Conservation (phyloP, 108 stramenopile species). For the Nitzschia palea region DNA sequence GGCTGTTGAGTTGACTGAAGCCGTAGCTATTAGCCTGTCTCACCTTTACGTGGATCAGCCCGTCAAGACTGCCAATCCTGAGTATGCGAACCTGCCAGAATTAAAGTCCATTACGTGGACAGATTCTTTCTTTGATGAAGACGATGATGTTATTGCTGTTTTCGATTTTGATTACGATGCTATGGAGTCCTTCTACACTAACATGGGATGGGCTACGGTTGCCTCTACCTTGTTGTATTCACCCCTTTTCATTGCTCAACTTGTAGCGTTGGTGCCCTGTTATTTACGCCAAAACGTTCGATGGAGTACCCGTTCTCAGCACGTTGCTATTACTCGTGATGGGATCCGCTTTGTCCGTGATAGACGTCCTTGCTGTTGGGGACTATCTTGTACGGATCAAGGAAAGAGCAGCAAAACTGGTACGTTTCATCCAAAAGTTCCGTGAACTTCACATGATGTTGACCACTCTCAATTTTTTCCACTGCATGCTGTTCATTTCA, state of each 20-base stretch:
- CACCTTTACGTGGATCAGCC: neutral
- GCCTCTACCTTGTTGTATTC: conserved; percentile 1
- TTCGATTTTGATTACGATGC: conserved; percentile 19
- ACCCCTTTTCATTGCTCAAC: neutral
- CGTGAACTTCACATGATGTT: too few relatives aligned
- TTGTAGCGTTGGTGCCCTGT: conserved; percentile 5
- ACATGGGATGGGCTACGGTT: neutral
- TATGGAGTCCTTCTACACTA: conserved; percentile 5
- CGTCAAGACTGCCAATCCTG: conserved; percentile 3
- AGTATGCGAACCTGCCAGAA: conserved; percentile 8
- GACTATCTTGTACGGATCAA: conserved; percentile 31
- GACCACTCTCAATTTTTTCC: neutral
- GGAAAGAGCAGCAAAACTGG: conserved; percentile 35
- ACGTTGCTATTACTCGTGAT: conserved; percentile 14
- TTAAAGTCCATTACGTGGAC: neutral
- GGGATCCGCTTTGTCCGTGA: conserved; percentile 23
- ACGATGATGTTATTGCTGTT: conserved; percentile 14
- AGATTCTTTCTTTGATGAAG: conserved; percentile 16
- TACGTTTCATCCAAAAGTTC: too few relatives aligned
- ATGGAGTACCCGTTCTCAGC: conserved; percentile 11
- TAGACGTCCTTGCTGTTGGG: conserved; percentile 4
- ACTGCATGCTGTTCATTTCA: neutral
- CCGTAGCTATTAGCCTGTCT: neutral
- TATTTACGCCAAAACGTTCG: conserved; percentile 11
- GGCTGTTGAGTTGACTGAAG: conserved; percentile 1